A percentile compares a stretch with the other conserved stretches of the same genome.
These are phyloP conservation scores for Yamadazyma philogaea DNA, from an alignment of 805 yeast genomes.

Conservation along the genomic window DNA sequence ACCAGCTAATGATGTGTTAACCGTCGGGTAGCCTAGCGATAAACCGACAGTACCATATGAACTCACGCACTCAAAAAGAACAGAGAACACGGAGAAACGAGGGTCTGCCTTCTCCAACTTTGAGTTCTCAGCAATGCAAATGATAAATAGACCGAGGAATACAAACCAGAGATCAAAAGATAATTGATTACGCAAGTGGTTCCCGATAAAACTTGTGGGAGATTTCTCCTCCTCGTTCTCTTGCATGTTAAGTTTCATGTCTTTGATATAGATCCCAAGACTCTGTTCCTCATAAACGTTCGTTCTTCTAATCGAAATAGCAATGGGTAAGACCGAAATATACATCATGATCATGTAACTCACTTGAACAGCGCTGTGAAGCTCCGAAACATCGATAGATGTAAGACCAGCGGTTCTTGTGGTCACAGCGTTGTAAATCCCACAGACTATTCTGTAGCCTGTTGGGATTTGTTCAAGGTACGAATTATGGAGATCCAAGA, in stretches of 20 bases:
- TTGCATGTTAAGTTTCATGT: slow-evolving; percentile 23
- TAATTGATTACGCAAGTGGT: slow-evolving; percentile 86
- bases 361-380: slow-evolving; percentile 91
- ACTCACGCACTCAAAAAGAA: slow-evolving; percentile 84
- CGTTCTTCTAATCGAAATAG: slow-evolving; percentile 93
- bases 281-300: slow-evolving; percentile 98
- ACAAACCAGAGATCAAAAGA: slow-evolving; percentile 95
- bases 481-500: slow-evolving; percentile 62
- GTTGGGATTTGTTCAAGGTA: slow-evolving; percentile 53
- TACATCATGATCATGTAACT: slow-evolving; percentile 97
- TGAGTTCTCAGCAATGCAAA: slow-evolving; percentile 81
- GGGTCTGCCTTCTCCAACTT: slow-evolving; percentile 44
- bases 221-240: slow-evolving; percentile 36
- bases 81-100: slow-evolving; percentile 63
- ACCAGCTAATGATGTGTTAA: slow-evolving; percentile 67
- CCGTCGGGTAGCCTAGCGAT: slow-evolving; percentile 75
- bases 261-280: slow-evolving; percentile 71
- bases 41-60: slow-evolving; percentile 98
- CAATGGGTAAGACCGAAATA: slow-evolving; percentile 92
- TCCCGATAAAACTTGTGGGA: slow-evolving; percentile 66
- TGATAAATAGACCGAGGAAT: slow-evolving; percentile 77
- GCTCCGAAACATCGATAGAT: slow-evolving; percentile 60
- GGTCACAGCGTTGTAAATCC: slow-evolving; percentile 85
- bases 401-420: slow-evolving; percentile 94
- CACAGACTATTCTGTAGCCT: slow-evolving; percentile 74